These are phyloP conservation scores for Globisporangium paroecandrum DNA, from an alignment of 352 stramenopile species.

Conservation along the genomic window DNA sequence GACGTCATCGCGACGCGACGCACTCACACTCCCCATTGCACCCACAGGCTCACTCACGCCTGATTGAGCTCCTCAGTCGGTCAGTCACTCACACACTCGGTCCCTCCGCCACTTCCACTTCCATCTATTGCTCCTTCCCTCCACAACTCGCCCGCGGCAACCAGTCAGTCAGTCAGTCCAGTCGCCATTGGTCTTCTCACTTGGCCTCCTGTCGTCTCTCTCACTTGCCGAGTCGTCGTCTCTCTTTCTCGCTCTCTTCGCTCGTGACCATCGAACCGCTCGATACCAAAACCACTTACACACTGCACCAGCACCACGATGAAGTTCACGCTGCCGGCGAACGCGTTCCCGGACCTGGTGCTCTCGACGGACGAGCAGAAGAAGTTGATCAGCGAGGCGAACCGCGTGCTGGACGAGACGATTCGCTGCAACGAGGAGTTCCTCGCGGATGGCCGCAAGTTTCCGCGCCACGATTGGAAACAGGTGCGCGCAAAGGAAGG, in stretches of 20 bases:
- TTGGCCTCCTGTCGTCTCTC: neutral
- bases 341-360: conserved; percentile 15
- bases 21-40: neutral
- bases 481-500: conserved; percentile 17
- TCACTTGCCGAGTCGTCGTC: neutral
- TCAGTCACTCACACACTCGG: neutral
- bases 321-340: conserved; percentile 17
- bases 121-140: neutral
- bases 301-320: neutral
- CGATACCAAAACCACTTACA: neutral
- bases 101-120: neutral
- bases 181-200: neutral
- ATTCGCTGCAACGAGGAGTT: conserved; percentile 15
- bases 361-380: conserved; percentile 16
- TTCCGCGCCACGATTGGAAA: conserved; percentile 14
- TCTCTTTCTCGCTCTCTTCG: neutral
- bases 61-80: neutral
- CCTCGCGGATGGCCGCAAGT: neutral
- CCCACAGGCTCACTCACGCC: neutral
- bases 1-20: neutral
- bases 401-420: conserved; percentile 21
- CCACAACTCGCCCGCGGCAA: neutral
- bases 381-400: conserved; percentile 11
- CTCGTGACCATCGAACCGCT: conserved; percentile 7
- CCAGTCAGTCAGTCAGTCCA: neutral